phyloP scores from a whole-genome alignment of 2,329 filamentous ascomycete species.

The Colletotrichum spinosum region DNA sequence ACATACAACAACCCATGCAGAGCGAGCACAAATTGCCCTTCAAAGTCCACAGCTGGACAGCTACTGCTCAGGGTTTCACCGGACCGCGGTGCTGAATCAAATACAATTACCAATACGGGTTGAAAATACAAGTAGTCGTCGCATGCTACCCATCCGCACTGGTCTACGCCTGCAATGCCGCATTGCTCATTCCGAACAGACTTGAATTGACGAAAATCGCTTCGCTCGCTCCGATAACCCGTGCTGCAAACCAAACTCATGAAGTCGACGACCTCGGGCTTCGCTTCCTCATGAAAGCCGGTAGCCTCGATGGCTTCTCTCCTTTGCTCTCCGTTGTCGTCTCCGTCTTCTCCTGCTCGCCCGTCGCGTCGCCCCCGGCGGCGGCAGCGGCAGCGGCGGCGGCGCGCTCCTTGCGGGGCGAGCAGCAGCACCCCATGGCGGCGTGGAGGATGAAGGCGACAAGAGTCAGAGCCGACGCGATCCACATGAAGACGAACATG shows the following conservation, averaged over 20 bases:
- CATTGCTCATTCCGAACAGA: neutral
- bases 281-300: constrained; percentile 37
- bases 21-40: too few relatives aligned
- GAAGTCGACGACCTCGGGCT: constrained; percentile 32
- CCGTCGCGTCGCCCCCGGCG: neutral
- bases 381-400: constrained; percentile 13
- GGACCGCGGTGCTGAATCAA: too few relatives aligned
- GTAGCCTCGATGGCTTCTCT: constrained; percentile 33
- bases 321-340: constrained; percentile 18
- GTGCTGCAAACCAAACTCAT: neutral
- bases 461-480: constrained; percentile 74
- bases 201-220: neutral
- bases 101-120: too few relatives aligned
- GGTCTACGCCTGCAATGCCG: too few relatives aligned
- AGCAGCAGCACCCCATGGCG: constrained; percentile 82
- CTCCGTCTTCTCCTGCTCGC: constrained; percentile 30
- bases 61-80: too few relatives aligned
- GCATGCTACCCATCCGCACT: too few relatives aligned
- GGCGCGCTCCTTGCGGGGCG: constrained; percentile 24
- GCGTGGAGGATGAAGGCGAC: constrained; percentile 80
- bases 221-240: neutral
- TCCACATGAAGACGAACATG: constrained; percentile 94
- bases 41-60: too few relatives aligned
- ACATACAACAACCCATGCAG: too few relatives aligned
- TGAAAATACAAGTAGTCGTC: too few relatives aligned